Base-by-base conservation (phyloP, 345 rosid genomes). In the Ricinus communis region DNA sequence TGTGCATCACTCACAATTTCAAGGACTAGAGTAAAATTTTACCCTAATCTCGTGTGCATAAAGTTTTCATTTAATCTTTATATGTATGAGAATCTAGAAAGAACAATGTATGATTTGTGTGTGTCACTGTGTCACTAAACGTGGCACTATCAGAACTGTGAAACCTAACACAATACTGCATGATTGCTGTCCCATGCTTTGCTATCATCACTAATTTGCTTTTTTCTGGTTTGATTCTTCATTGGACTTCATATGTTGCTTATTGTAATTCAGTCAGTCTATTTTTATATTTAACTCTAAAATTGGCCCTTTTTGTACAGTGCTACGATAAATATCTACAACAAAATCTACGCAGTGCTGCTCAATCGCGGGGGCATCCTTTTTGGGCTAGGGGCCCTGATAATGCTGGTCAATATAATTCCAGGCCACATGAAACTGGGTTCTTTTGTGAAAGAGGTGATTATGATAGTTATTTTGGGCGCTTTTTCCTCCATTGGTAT, bases 371-470 rank as follows among this genome's bases (percentile, higher is more conserved):
- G 5, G 98, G 94, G 30, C 96, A 90, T 49, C 67, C 93, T 54
- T 84, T 90, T 71, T 91, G 95, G 96, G 96, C 90, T 41, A 87
- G 89, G 81, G 92, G 91, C 46, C 98, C 97, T 43, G 96, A 90
- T 80, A 91, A 88, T 82, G 86, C 91, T 62, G 97, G 98, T 74
- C 93, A 93, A 27, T 89, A 90, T 78, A 90, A 86, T 80, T 93
- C 94, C 24, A 83, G 86, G 77, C 96, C 97, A n/a, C 93, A 93
- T 70, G 96, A 90, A 82, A 93, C 98, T 21, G 87, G 90, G 10
- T 93, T 91, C 79, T 93, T 93, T 73, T 89, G 89, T 68, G 97
- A 91, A 77, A 83, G 88, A 64, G 98, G 98, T 72, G 97, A 91
- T 80, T 93, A 93, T 62, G 96, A 93, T 80, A 86, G 98, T 85